Percentiles rank a stretch among this genome's conserved stretches.
Evolutionary conservation across 2,329 filamentous ascomycete species (phyloP).

Genomic region (Teratosphaeria gauchensis): DNA sequence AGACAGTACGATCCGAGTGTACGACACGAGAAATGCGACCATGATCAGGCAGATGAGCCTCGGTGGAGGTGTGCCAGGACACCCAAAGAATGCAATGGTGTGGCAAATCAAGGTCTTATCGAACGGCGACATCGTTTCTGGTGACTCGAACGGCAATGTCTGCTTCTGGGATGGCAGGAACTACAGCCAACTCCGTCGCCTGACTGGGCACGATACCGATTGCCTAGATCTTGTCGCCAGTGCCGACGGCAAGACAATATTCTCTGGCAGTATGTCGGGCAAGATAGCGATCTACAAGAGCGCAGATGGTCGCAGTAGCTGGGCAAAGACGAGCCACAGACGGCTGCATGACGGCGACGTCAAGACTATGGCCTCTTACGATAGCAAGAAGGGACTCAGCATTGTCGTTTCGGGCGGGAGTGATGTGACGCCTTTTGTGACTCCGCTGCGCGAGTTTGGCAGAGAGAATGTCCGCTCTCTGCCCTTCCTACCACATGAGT

Average conservation of each 20-base stretch:
- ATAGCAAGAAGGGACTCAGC: constrained; percentile 64
- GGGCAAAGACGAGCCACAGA: constrained; percentile 78
- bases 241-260: constrained; percentile 67
- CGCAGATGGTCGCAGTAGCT: constrained; percentile 48
- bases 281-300: constrained; percentile 75
- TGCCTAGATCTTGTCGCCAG: constrained; percentile 79
- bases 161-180: constrained; percentile 91
- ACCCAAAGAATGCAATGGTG: constrained; percentile 75
- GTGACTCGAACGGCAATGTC: constrained; percentile 88
- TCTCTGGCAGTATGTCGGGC: constrained; percentile 88
- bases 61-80: constrained; percentile 65
- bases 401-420: constrained; percentile 84
- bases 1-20: constrained; percentile 90
- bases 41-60: constrained; percentile 75
- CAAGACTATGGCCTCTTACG: constrained; percentile 85
- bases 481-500: constrained; percentile 71
- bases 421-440: constrained; percentile 71
- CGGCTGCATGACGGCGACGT: constrained; percentile 90
- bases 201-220: constrained; percentile 82
- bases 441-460: constrained; percentile 68
- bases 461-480: constrained; percentile 74
- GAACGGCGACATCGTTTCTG: constrained; percentile 84
- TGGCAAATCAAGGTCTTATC: constrained; percentile 88
- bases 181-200: constrained; percentile 75
- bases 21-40: constrained; percentile 70